phyloP scores from a whole-genome alignment of 805 yeast genomes.

The Kodamaea jinghongensis region DNA sequence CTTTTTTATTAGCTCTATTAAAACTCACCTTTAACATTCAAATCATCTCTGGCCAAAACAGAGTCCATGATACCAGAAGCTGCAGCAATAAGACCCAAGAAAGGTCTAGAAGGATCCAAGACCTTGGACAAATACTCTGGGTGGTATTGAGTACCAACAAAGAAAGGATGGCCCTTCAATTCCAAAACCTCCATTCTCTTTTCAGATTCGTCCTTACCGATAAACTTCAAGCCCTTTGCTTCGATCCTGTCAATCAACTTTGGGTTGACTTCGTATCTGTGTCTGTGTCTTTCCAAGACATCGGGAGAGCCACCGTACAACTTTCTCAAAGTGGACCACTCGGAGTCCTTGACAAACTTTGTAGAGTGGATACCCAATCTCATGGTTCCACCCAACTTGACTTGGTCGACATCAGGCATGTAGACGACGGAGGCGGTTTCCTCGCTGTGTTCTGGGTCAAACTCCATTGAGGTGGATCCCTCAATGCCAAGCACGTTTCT shows the following conservation, averaged over 20 bases:
- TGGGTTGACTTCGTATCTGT: constrained; percentile 96
- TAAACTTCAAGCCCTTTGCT: constrained; percentile 75
- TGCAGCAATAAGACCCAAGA: constrained; percentile 95
- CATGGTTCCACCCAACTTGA: constrained; percentile 98
- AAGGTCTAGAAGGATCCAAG: constrained; percentile 93
- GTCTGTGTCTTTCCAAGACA: constrained; percentile 95
- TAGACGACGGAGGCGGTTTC: constrained; percentile 77
- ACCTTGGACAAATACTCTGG: constrained; percentile 98
- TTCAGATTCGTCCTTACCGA: constrained; percentile 89
- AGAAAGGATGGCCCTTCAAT: constrained; percentile 82
- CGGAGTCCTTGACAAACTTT: constrained; percentile 64
- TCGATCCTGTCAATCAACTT: constrained; percentile 69
- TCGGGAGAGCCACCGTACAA: constrained; percentile 69
- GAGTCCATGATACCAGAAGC: constrained; percentile 77
- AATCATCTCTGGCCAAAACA: constrained; percentile 48
- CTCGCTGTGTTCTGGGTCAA: constrained; percentile 60
- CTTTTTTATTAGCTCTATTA: constrained; percentile 14
- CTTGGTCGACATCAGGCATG: constrained; percentile 98
- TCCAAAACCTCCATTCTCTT: constrained; percentile 94
- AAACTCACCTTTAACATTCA: constrained; percentile 44
- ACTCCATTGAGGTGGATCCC: constrained; percentile 79
- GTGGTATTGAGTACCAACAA: constrained; percentile 95
- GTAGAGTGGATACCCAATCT: constrained; percentile 94
- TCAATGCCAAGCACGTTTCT: constrained; percentile 71
- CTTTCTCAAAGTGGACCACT: constrained; percentile 68